Evolutionary conservation across 495 filamentous ascomycete genomes (phyloP), one percentile per base, ranked within the genome.

Genomic region (Aspergillus panamensis): DNA sequence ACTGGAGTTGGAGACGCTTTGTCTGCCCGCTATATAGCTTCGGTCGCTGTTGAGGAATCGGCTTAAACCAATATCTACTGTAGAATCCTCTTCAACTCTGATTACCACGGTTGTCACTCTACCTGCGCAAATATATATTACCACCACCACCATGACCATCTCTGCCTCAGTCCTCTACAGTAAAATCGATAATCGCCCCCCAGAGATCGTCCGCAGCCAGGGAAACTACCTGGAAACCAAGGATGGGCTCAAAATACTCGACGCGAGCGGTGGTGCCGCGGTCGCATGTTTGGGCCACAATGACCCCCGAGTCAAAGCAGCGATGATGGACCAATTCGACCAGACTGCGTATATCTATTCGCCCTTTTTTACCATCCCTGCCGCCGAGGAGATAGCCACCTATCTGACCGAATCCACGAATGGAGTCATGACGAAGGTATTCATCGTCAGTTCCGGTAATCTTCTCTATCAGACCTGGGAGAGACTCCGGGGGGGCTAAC

Each of bases 371-470:
- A 75, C 65, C 1, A 71, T 68, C 5, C 39, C 56, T 13, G 59
- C 68, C 1, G 62, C 68, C 2, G 73, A 77, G 57, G 56, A 62
- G 21, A 62, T 77, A 0, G 64, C 62, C 6, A 47, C 42, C 8
- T 67, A 55, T 13, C 30, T 62, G 17, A 58, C 55, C 2, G 59
- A 65, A 3, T 64, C 58, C 2, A 69, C 75, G 2, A 64, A 63
- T 14, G 55, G 33, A 16, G 59, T 42, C 16, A 57, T 71, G 57
- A 20, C 53, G 58, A 72, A 58, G 59, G 77, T 66, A 1, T 75
- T 72, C 39, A 70, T 78, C 51, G 67, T 75, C 17, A 75, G 72
- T 65, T 87, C 83, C 3, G 86, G 69, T 69, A 53, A 19, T 33
- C 2, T 48, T 13, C n/a, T 45, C n/a, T 14, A 21, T 40, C 1